phyloP scores from a whole-genome alignment of 495 filamentous ascomycete genomes.

The Hypoxylon crocopeplum region DNA sequence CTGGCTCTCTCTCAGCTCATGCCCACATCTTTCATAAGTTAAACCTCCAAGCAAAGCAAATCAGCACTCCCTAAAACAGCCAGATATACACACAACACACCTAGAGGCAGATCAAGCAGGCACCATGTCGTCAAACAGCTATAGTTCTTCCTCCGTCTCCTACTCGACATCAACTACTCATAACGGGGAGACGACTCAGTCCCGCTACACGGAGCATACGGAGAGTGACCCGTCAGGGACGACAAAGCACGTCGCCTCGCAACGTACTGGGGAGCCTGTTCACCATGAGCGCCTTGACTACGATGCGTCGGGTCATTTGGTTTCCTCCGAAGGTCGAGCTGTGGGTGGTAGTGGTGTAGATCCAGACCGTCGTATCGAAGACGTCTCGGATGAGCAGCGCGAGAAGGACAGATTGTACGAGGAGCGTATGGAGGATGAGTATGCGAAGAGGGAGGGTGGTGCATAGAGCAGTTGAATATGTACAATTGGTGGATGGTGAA shows the following conservation, averaged over 20 bases:
- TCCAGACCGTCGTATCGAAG: slow-evolving; percentile 26
- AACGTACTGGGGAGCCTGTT: slow-evolving; percentile 17
- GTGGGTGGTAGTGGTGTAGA: slow-evolving; percentile 2
- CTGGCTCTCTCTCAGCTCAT: too few relatives aligned
- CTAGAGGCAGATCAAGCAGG: too few relatives aligned
- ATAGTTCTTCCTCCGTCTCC: slow-evolving; percentile 23
- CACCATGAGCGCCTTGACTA: slow-evolving; percentile 23
- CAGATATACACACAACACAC: too few relatives aligned
- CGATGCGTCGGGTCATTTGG: slow-evolving; percentile 26
- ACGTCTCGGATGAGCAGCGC: slow-evolving; percentile 31
- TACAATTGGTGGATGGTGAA: neutral
- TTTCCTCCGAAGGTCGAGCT: slow-evolving; percentile 15
- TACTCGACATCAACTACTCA: slow-evolving; percentile 25
- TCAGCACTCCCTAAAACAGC: too few relatives aligned
- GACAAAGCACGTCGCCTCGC: slow-evolving; percentile 17
- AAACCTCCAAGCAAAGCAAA: too few relatives aligned
- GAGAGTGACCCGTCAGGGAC: slow-evolving; percentile 22
- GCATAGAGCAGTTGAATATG: slow-evolving; percentile 48
- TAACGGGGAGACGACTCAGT: slow-evolving; percentile 26
- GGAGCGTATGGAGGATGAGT: slow-evolving; percentile 79
- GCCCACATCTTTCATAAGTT: too few relatives aligned
- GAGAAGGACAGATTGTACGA: slow-evolving; percentile 70
- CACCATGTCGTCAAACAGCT: slow-evolving; percentile 25
- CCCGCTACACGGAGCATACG: slow-evolving; percentile 21
- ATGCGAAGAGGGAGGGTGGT: slow-evolving; percentile 78